phyloP scores from a whole-genome alignment of 805 yeast genomes.

The Candida schatavii region DNA sequence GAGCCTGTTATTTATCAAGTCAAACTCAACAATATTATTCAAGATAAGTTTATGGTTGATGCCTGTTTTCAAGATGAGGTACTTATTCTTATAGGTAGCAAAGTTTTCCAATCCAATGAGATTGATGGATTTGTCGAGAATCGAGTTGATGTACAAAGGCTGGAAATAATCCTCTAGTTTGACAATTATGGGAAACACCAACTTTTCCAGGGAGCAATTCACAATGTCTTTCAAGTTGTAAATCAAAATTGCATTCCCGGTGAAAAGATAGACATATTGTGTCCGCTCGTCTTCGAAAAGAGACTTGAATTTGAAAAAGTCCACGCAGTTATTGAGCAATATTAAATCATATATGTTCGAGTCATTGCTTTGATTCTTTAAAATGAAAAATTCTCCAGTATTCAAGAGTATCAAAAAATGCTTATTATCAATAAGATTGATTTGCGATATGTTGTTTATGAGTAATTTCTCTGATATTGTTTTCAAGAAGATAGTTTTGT shows the following conservation, averaged over 20 bases:
- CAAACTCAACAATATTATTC: constrained; percentile 47
- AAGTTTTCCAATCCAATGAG: constrained; percentile 43
- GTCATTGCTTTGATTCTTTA: constrained; percentile 21
- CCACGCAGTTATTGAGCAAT: constrained; percentile 27
- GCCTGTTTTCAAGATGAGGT: constrained; percentile 28
- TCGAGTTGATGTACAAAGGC: constrained; percentile 20
- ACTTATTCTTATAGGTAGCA: constrained; percentile 20
- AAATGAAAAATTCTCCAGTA: constrained; percentile 38
- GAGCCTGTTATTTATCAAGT: constrained; percentile 23
- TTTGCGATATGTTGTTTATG: constrained; percentile 19
- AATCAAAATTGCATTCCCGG: constrained; percentile 35
- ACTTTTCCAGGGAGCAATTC: constrained; percentile 12
- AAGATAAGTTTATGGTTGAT: constrained; percentile 43
- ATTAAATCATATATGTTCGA: constrained; percentile 35
- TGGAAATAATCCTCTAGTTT: constrained; percentile 22
- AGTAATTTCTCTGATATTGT: constrained; percentile 26
- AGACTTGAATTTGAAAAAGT: constrained; percentile 26
- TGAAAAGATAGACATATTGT: constrained; percentile 29
- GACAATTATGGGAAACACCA: constrained; percentile 25
- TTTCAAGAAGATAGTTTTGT: constrained; percentile 32
- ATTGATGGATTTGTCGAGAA: constrained; percentile 28
- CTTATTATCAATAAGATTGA: constrained; percentile 23
- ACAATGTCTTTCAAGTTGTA: constrained; percentile 26
- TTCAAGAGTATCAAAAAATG: constrained; percentile 35
- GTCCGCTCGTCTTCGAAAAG: constrained; percentile 7